These are phyloP conservation scores for Xylaria sp. DNA, from an alignment of 2,329 filamentous ascomycete genomes.

Conservation along the genomic window DNA sequence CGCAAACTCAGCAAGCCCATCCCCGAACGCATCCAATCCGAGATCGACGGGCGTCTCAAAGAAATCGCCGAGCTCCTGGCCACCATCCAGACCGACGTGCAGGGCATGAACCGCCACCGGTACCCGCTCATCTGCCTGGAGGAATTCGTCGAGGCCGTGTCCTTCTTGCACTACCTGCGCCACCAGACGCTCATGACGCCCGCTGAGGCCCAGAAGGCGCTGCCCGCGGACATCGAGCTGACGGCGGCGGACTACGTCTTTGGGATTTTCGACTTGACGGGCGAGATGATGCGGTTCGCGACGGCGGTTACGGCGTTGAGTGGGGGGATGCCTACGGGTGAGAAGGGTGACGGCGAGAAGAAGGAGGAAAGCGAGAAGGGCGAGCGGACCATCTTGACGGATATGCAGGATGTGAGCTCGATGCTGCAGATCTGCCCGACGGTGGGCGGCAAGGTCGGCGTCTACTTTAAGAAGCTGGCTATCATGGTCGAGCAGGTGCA, in stretches of 20 bases:
- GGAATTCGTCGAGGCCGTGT: slow-evolving; percentile 88
- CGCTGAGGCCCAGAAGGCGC: slow-evolving; percentile 49
- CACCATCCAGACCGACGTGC: slow-evolving; percentile 65
- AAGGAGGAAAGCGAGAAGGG: slow-evolving; percentile 3
- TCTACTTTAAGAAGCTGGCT: slow-evolving; percentile 70
- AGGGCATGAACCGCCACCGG: slow-evolving; percentile 73
- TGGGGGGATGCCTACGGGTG: slow-evolving; percentile 46
- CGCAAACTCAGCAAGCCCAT: slow-evolving; percentile 58
- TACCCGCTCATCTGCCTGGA: slow-evolving; percentile 88
- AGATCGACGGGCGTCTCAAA: slow-evolving; percentile 62
- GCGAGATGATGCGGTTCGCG: slow-evolving; percentile 95
- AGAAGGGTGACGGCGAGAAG: slow-evolving; percentile 11
- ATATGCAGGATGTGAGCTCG: slow-evolving; percentile 73
- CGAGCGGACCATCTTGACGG: slow-evolving; percentile 60
- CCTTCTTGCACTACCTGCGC: slow-evolving; percentile 82
- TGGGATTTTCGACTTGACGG: slow-evolving; percentile 88
- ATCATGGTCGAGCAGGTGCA: slow-evolving; percentile 84
- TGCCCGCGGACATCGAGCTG: slow-evolving; percentile 54
- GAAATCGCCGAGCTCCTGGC: slow-evolving; percentile 67
- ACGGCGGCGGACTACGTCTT: slow-evolving; percentile 82
- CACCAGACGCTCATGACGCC: slow-evolving; percentile 69
- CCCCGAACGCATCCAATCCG: slow-evolving; percentile 62
- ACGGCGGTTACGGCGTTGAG: slow-evolving; percentile 80
- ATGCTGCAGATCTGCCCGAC: slow-evolving; percentile 69
- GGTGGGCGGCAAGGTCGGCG: slow-evolving; percentile 43